Percentiles rank a stretch among this genome's conserved stretches.
Conservation (phyloP, 345 rosid genomes). For the Rhodamnia argentea region DNA sequence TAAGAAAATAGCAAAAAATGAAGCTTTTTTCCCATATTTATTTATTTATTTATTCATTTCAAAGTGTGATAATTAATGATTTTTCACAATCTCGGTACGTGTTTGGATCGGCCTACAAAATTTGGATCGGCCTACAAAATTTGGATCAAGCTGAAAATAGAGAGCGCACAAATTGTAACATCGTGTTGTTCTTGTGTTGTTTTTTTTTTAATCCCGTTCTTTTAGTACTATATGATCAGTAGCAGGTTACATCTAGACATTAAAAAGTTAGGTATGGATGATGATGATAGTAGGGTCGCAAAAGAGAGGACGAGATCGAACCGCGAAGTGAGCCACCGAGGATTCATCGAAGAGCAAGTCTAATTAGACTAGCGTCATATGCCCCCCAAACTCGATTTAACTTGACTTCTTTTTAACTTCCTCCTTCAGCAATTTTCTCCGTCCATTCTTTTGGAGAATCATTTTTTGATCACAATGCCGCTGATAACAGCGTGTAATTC, state of each 20-base stretch:
- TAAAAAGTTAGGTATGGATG: not conserved
- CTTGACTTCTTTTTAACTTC: not conserved
- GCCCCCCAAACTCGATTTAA: not conserved
- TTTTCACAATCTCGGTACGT: no score
- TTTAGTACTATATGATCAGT: not conserved
- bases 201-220: not conserved
- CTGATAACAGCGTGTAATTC: fast-evolving
- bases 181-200: fast-evolving
- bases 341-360: not conserved
- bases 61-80: no score
- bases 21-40: no score
- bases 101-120: no score
- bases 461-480: fast-evolving
- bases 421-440: not conserved
- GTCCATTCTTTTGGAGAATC: not conserved
- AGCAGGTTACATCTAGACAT: not conserved
- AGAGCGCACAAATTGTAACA: not conserved
- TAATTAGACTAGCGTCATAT: not conserved
- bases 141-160: not conserved
- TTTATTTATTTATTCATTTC: no score
- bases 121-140: not conserved
- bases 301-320: not conserved
- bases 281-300: fast-evolving
- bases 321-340: fast-evolving
- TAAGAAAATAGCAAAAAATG: not conserved